phyloP scores from a whole-genome alignment of 345 rosid species.

The Hibiscus trionum region DNA sequence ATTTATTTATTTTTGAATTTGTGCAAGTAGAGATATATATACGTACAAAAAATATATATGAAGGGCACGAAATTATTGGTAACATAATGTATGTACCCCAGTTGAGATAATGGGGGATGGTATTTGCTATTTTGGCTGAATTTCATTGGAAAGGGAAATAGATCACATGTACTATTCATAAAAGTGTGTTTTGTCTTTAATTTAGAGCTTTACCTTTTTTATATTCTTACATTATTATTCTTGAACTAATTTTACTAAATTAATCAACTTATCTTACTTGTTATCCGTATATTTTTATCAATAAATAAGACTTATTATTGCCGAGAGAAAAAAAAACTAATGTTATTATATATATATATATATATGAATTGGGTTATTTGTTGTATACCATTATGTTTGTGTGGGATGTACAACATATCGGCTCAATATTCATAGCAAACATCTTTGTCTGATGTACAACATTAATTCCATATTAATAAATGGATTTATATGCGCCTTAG shows the following conservation, averaged over 20 bases:
- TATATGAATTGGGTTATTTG: neutral
- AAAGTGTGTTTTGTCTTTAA: slow-evolving; percentile 13
- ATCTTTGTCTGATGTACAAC: slow-evolving; percentile 10
- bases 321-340: too few relatives aligned
- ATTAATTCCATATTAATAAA: neutral
- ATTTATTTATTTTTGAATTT: neutral
- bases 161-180: neutral
- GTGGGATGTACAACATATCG: neutral
- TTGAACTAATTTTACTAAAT: neutral
- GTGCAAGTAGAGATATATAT: neutral
- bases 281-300: neutral
- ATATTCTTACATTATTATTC: neutral
- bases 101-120: neutral
- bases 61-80: neutral
- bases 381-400: neutral
- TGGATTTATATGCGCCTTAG: too few relatives aligned
- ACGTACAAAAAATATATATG: slow-evolving; percentile 6
- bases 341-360: neutral
- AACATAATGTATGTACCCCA: neutral
- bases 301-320: too few relatives aligned
- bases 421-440: neutral
- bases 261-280: neutral
- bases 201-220: neutral
- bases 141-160: slow-evolving; percentile 1
- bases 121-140: neutral